Evolutionary conservation across 495 filamentous ascomycete species (phyloP), one percentile per base, ranked within the genome.

Genomic region (Lepidopterella palustris): DNA sequence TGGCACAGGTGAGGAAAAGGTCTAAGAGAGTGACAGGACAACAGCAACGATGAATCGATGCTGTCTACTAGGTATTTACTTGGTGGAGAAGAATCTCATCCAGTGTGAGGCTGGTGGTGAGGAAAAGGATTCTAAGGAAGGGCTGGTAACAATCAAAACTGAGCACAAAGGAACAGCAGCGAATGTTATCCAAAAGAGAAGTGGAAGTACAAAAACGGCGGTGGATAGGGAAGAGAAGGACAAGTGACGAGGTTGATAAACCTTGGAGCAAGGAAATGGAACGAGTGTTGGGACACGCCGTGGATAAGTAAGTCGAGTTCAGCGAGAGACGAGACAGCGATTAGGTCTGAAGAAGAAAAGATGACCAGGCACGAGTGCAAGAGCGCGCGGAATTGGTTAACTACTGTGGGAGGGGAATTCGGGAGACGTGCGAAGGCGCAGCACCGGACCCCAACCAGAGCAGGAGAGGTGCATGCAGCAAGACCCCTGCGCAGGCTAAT

Each of bases 1-100:
- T 5, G 28, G 32, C 56, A 58, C 20, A 50, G 20, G 25, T 42
- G 59, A 51, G 29, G 39, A 28, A 58, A 54, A 25, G 26, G 51
- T 57, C 56, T 29, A 54, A 73, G 72, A 29, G 70, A 73, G 65
- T 64, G 70, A 72, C 66, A 64, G 70, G 68, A 73, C 70, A 71
- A 74, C 70, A 70, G 69, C 62, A 57, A 10, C 58, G 62, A 64
- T 26, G 48, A 63, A 70, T 61, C 63, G 59, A 61, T 48, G 58
- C 72, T 66, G 70, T 75, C 72, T 73, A 72, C 68, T 74, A 74
- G 52, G 54, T 58, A 39, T 57, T 57, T 66, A 64, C 55, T 60
- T 47, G 53, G 53, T 42, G 9, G 60, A 60, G 32, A 53, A 64
- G 56, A 49, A 61, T 64, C 55, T 63, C 61, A 67, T 67, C 55